These are phyloP conservation scores for Syncephalis fuscata DNA, from an alignment of 371 early-diverging fungal species.

Conservation along the genomic window DNA sequence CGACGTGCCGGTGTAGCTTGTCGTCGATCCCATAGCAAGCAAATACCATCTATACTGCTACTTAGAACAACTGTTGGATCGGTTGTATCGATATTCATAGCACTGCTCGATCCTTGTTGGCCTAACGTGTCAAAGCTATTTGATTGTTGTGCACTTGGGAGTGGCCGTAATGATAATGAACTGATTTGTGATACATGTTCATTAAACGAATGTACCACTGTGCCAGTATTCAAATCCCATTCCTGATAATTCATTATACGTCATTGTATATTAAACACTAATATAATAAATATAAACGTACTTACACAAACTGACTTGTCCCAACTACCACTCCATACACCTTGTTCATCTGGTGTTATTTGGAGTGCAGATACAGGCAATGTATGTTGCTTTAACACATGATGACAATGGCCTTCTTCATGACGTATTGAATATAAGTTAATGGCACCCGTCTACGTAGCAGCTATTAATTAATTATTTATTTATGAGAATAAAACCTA, in stretches of 20 bases:
- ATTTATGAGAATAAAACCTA: too few relatives aligned
- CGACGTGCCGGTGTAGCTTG: conserved; percentile 31
- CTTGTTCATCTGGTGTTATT: conserved; percentile 56
- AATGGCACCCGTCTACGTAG: conserved; percentile 54
- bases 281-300: conserved; percentile 1
- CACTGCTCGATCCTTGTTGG: too few relatives aligned
- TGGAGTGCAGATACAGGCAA: conserved; percentile 69
- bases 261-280: not conserved
- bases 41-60: conserved; percentile 73
- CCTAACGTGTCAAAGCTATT: too few relatives aligned
- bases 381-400: conserved; percentile 60
- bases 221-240: conserved; percentile 85
- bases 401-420: conserved; percentile 78
- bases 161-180: conserved; percentile 52
- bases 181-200: conserved; percentile 72
- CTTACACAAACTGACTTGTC: conserved; percentile 57
- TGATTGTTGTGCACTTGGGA: conserved; percentile 9
- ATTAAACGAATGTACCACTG: conserved; percentile 38
- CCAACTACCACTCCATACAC: conserved; percentile 85
- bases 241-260: conserved; percentile 24
- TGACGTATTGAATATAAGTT: conserved; percentile 80
- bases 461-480: not conserved
- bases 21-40: conserved; percentile 67
- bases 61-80: conserved; percentile 35
- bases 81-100: conserved; percentile 11